Evolutionary conservation across 2,329 filamentous ascomycete genomes (phyloP).

Genomic region (Coniella lustricola): DNA sequence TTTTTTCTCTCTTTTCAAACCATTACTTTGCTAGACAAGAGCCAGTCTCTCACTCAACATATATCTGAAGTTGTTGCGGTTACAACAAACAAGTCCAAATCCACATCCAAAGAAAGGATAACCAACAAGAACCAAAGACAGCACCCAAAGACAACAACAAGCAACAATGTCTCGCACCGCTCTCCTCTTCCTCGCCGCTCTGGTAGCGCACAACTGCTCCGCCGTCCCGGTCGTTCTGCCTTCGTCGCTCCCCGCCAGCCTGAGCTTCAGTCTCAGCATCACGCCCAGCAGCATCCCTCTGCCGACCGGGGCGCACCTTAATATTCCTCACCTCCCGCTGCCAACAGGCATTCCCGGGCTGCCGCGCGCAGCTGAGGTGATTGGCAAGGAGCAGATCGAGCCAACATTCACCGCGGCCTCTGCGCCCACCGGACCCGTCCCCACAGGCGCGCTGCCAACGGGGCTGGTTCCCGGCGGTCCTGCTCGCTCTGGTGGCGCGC

Average conservation of each 20-base stretch:
- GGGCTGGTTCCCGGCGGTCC: not conserved
- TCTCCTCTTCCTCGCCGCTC: constrained; percentile 3
- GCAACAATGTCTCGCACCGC: constrained; percentile 1
- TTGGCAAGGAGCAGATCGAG: not conserved
- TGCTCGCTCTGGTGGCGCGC: not conserved
- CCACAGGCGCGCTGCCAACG: not conserved
- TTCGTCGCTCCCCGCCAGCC: not conserved
- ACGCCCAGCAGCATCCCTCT: not conserved
- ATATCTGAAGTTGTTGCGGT: too few relatives aligned
- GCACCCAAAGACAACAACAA: too few relatives aligned
- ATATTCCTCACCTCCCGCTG: not conserved
- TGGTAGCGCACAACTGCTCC: constrained; percentile 8
- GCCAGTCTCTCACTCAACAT: too few relatives aligned
- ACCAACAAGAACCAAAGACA: too few relatives aligned
- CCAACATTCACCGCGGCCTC: not conserved
- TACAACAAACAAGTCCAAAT: too few relatives aligned
- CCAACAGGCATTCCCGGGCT: not conserved
- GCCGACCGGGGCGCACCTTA: not conserved
- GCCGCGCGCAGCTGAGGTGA: not conserved
- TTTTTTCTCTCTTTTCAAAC: too few relatives aligned
- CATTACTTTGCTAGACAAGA: too few relatives aligned
- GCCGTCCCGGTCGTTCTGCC: constrained; percentile 1
- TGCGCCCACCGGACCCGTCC: not conserved
- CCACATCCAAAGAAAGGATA: too few relatives aligned
- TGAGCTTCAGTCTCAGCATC: not conserved